These are phyloP conservation scores for Teratosphaeriaceae sp. DNA, from an alignment of 2,329 filamentous ascomycete genomes.

Conservation along the genomic window DNA sequence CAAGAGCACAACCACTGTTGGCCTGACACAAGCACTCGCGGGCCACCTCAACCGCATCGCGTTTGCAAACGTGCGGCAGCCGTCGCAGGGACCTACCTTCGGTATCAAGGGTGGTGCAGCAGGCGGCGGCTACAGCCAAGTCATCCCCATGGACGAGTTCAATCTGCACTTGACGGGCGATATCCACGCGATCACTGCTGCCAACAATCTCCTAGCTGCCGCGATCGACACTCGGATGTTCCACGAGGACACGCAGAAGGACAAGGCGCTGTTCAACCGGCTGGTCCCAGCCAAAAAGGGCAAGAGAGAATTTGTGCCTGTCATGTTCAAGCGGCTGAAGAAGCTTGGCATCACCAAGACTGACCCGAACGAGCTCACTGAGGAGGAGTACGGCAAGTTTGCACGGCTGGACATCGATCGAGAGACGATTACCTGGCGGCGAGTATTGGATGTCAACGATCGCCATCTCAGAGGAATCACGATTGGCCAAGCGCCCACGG, in stretches of 20 bases:
- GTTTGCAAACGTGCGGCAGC: slow-evolving; percentile 95
- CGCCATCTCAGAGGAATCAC: slow-evolving; percentile 86
- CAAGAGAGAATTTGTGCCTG: slow-evolving; percentile 73
- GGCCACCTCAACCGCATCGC: slow-evolving; percentile 80
- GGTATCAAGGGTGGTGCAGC: slow-evolving; percentile 98
- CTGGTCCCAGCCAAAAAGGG: slow-evolving; percentile 88
- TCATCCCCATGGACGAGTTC: slow-evolving; percentile 99
- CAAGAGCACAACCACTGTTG: slow-evolving; percentile 97
- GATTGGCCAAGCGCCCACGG: slow-evolving; percentile 78
- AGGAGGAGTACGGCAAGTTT: slow-evolving; percentile 81
- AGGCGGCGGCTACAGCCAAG: slow-evolving; percentile 95
- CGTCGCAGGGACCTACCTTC: slow-evolving; percentile 94
- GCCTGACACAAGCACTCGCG: slow-evolving; percentile 84
- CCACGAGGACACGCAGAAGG: slow-evolving; percentile 93
- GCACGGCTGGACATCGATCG: slow-evolving; percentile 95
- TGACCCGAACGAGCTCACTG: slow-evolving; percentile 80
- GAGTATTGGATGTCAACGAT: slow-evolving; percentile 96
- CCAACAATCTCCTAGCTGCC: slow-evolving; percentile 93
- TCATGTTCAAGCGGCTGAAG: slow-evolving; percentile 90
- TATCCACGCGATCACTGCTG: slow-evolving; percentile 93
- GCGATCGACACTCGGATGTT: slow-evolving; percentile 98
- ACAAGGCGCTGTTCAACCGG: slow-evolving; percentile 77
- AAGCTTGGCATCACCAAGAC: slow-evolving; percentile 97
- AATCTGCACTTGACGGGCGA: slow-evolving; percentile 97
- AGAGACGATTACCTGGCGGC: slow-evolving; percentile 93